These are phyloP conservation scores for Aspergillus piperis DNA, from an alignment of 2,329 filamentous ascomycete species.

Conservation along the genomic window DNA sequence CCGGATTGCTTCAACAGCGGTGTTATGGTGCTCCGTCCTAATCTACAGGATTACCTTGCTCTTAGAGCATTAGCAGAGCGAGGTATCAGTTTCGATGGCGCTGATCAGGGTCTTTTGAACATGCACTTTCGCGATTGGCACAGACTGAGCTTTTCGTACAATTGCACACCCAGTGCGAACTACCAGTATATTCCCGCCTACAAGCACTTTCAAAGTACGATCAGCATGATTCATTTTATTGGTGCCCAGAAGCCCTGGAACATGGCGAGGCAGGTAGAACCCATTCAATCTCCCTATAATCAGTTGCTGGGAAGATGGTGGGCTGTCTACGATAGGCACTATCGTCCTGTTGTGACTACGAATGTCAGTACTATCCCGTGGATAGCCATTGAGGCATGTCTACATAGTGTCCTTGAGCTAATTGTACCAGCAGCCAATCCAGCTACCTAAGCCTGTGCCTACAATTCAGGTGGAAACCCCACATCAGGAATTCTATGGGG, in stretches of 20 bases:
- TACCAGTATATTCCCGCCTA: constrained; percentile 98
- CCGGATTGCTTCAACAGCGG: constrained; percentile 98
- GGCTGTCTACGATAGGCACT: constrained; percentile 89
- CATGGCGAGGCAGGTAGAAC: constrained; percentile 48
- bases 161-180: constrained; percentile 92
- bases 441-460: not conserved
- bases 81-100: constrained; percentile 93
- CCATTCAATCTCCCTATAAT: constrained; percentile 60
- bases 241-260: constrained; percentile 89
- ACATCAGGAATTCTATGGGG: not conserved
- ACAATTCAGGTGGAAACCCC: not conserved
- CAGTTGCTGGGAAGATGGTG: constrained; percentile 90
- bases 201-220: constrained; percentile 84
- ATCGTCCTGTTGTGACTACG: constrained; percentile 49
- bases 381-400: not conserved
- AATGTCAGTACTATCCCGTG: constrained; percentile 1
- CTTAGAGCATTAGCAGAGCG: constrained; percentile 79
- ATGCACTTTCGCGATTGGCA: constrained; percentile 89
- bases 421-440: not conserved
- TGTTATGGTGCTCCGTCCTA: constrained; percentile 86
- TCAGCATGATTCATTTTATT: constrained; percentile 93
- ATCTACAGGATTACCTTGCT: constrained; percentile 84
- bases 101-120: constrained; percentile 93
- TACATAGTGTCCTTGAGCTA: not conserved
- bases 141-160: constrained; percentile 91